Evolutionary conservation across 192 early-diverging fungal species (phyloP).

Genomic region (Coemansia sp.): DNA sequence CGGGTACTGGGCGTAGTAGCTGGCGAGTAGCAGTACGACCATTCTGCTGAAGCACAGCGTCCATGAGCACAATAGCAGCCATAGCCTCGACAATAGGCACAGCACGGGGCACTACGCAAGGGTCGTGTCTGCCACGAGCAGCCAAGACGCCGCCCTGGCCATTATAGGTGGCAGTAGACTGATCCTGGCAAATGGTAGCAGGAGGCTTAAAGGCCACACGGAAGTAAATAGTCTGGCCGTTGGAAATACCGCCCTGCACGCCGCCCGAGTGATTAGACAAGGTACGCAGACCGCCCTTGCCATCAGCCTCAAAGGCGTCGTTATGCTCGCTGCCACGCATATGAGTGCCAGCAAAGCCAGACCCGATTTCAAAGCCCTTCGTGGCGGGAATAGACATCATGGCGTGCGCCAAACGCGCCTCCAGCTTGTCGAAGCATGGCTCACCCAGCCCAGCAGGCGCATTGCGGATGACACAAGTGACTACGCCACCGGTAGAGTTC

Average conservation of each 20-base stretch:
- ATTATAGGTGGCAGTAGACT: constrained; percentile 85
- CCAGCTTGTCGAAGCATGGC: constrained; percentile 98
- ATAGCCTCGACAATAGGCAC: constrained; percentile 98
- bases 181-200: constrained; percentile 93
- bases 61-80: constrained; percentile 93
- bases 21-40: constrained; percentile 31
- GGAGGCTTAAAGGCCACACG: constrained; percentile 97
- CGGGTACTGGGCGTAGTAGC: constrained; percentile 41
- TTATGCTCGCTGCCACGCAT: constrained; percentile 93
- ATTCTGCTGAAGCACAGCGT: constrained; percentile 62
- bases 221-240: constrained; percentile 97
- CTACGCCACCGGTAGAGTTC: constrained; percentile 94
- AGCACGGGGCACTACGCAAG: constrained; percentile 94
- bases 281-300: constrained; percentile 69
- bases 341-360: constrained; percentile 86
- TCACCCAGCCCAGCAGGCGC: constrained; percentile 92
- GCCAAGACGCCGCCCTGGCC: constrained; percentile 81
- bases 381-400: constrained; percentile 99
- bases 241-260: constrained; percentile 96
- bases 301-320: constrained; percentile 80
- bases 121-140: constrained; percentile 95
- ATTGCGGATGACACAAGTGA: constrained; percentile 96
- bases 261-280: constrained; percentile 95
- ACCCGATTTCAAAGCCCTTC: constrained; percentile 97
- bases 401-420: constrained; percentile 94